These are phyloP conservation scores for Trametes cingulata DNA, from an alignment of 768 basidiomycete genomes.

Conservation along the genomic window DNA sequence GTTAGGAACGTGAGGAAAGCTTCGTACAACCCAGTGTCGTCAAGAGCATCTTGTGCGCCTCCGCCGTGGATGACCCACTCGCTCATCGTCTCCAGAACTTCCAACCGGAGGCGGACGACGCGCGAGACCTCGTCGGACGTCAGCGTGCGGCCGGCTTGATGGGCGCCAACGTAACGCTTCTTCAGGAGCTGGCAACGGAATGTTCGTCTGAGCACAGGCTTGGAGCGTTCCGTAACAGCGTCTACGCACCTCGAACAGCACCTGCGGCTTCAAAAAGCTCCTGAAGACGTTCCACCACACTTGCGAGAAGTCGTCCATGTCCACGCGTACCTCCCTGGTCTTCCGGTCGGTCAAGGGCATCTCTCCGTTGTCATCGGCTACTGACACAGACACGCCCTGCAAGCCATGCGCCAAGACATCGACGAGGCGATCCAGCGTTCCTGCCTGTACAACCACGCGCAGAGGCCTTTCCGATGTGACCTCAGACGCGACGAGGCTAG, in stretches of 20 bases:
- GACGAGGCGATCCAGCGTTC: slow-evolving; percentile 73
- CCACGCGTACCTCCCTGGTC: slow-evolving; percentile 71
- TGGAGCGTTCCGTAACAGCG: not conserved
- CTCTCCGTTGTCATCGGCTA: slow-evolving; percentile 86
- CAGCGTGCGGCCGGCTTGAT: slow-evolving; percentile 43
- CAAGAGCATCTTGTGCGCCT: slow-evolving; percentile 77
- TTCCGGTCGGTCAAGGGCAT: slow-evolving; percentile 75
- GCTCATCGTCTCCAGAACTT: slow-evolving; percentile 63
- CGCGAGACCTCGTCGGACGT: slow-evolving; percentile 49
- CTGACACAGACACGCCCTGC: slow-evolving; percentile 73
- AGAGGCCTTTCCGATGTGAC: slow-evolving; percentile 69
- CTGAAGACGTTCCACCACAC: slow-evolving; percentile 87
- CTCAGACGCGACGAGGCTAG: slow-evolving; percentile 60
- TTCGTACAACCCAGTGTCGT: slow-evolving; percentile 65
- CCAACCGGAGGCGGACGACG: slow-evolving; percentile 53
- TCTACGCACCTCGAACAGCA: slow-evolving; percentile 76
- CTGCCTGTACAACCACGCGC: slow-evolving; percentile 76
- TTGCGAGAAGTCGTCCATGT: slow-evolving; percentile 68
- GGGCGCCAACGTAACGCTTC: slow-evolving; percentile 66
- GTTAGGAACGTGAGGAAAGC: slow-evolving; percentile 62
- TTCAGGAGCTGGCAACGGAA: slow-evolving; percentile 58
- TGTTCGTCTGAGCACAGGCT: not conserved
- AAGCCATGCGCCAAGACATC: slow-evolving; percentile 77
- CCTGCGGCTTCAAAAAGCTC: slow-evolving; percentile 77
- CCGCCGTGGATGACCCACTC: slow-evolving; percentile 76